Percentiles rank a stretch among this genome's conserved stretches.
These are phyloP conservation scores for Codiaeum variegatum DNA, from an alignment of 441 rosid genomes.

Conservation along the genomic window DNA sequence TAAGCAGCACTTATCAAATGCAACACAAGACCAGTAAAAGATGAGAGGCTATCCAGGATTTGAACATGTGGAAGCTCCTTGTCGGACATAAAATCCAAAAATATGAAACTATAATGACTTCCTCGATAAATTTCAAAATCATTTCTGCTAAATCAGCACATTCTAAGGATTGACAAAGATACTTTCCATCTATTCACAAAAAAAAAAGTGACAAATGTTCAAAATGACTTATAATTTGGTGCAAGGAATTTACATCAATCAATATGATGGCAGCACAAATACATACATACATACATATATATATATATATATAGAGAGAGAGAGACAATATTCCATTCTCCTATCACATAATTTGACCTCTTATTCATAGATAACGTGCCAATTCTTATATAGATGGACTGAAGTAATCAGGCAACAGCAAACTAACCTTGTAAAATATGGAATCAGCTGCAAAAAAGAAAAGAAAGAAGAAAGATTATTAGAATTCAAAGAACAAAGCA, in stretches of 20 bases:
- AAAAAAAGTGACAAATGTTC: neutral
- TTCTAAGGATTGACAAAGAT: neutral
- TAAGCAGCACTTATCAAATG: neutral
- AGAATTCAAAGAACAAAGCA: constrained; percentile 13
- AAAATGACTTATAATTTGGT: constrained; percentile 9
- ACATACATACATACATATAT: neutral
- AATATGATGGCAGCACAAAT: neutral
- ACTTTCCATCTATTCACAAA: neutral
- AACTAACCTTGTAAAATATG: constrained; percentile 66
- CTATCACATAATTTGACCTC: neutral
- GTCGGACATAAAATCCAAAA: neutral
- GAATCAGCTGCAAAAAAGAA: constrained; percentile 53
- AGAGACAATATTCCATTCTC: too few relatives aligned
- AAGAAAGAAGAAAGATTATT: constrained; percentile 9
- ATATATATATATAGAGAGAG: too few relatives aligned
- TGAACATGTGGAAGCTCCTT: neutral
- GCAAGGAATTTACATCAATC: constrained; percentile 6
- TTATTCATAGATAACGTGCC: neutral
- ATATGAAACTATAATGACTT: neutral
- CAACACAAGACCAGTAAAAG: constrained; percentile 9
- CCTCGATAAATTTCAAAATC: neutral
- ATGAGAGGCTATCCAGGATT: constrained; percentile 6
- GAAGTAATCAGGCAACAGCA: constrained; percentile 18
- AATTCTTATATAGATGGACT: neutral
- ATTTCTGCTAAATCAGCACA: neutral